These are phyloP conservation scores for Fusarium incarnatum DNA, from an alignment of 2,329 filamentous ascomycete genomes.

Conservation along the genomic window DNA sequence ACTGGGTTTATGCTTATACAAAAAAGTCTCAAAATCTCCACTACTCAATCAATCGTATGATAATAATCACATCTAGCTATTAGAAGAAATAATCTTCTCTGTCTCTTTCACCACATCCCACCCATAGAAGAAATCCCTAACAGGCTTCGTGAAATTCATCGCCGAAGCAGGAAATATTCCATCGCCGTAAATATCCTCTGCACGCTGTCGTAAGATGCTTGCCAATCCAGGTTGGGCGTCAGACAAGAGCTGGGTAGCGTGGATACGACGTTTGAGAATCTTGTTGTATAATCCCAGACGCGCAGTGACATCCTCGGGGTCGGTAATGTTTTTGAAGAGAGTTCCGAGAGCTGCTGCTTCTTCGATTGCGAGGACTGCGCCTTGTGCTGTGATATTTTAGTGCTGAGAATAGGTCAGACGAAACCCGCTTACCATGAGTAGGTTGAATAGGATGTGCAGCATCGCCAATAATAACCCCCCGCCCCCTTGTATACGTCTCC, in stretches of 20 bases:
- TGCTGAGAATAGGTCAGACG: no score
- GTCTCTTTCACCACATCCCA: background rate
- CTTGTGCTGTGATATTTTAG: no score
- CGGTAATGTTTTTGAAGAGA: background rate
- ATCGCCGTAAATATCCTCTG: slow-evolving; percentile 3
- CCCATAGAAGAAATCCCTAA: background rate
- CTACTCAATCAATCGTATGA: no score
- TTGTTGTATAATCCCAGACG: background rate
- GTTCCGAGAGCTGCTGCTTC: background rate
- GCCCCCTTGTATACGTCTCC: background rate
- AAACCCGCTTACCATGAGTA: no score
- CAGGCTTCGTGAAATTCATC: background rate
- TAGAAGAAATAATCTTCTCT: no score
- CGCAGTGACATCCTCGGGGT: rapidly evolving
- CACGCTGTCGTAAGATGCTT: background rate
- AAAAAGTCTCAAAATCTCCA: no score
- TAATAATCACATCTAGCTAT: no score
- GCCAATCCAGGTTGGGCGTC: background rate
- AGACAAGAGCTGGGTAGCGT: background rate
- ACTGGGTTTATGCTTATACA: background rate
- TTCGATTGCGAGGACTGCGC: background rate
- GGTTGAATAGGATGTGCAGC: slow-evolving; percentile 9
- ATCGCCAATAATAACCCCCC: background rate
- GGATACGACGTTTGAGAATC: background rate
- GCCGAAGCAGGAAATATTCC: background rate